Percentiles rank a stretch among this genome's conserved stretches.
Evolutionary conservation across 805 yeast genomes (phyloP).

Genomic region (Candida incommunis): DNA sequence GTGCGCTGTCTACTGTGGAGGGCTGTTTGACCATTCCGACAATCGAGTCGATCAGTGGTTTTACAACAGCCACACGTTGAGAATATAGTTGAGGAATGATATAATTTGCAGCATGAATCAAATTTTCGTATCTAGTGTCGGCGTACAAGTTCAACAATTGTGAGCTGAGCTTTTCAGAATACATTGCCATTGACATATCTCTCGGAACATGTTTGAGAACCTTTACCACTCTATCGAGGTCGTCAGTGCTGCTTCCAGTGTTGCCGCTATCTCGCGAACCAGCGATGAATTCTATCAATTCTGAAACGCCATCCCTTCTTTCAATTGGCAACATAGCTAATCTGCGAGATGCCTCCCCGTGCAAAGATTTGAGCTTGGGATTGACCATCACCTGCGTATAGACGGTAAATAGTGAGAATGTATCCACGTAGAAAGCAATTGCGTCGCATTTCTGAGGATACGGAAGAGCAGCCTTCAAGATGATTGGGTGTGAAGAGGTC

Average conservation of each 20-base stretch:
- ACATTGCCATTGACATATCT: slow-evolving; percentile 14
- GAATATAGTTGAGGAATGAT: slow-evolving; percentile 31
- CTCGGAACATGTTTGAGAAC: slow-evolving; percentile 53
- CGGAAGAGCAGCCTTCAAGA: slow-evolving; percentile 7
- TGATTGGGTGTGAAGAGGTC: slow-evolving; percentile 9
- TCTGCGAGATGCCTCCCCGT: slow-evolving; percentile 33
- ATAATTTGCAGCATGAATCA: slow-evolving; percentile 30
- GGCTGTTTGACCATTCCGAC: too few species aligned
- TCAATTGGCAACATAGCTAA: slow-evolving; percentile 41
- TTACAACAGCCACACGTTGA: slow-evolving; percentile 26
- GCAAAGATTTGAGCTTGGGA: slow-evolving; percentile 29
- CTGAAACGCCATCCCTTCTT: slow-evolving; percentile 55
- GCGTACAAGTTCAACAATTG: neutral
- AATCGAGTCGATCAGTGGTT: slow-evolving; percentile 7
- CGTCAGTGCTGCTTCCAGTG: slow-evolving; percentile 42
- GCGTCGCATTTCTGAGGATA: neutral
- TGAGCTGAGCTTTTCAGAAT: neutral
- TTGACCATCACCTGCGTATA: slow-evolving; percentile 37
- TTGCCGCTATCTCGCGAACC: slow-evolving; percentile 61
- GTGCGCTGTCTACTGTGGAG: too few species aligned
- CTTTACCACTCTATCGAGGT: slow-evolving; percentile 51
- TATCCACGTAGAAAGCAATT: slow-evolving; percentile 42
- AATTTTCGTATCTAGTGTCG: slow-evolving; percentile 39
- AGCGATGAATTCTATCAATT: slow-evolving; percentile 60
- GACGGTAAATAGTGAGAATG: neutral